These are phyloP conservation scores for Nicotiana paniculata DNA, from an alignment of 257 asterid species.

Conservation along the genomic window DNA sequence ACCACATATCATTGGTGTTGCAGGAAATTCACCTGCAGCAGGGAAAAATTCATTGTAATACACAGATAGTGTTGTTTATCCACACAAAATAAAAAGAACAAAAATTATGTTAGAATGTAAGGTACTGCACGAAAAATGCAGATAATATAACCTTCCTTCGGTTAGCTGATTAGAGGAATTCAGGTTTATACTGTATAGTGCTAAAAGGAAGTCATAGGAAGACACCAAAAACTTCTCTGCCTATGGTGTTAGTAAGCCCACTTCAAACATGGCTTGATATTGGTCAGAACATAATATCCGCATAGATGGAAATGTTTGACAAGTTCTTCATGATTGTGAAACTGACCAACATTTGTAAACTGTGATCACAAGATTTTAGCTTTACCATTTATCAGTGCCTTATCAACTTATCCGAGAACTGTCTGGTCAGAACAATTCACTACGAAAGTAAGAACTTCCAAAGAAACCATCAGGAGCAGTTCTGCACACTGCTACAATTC, in stretches of 20 bases:
- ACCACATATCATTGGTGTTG: not conserved
- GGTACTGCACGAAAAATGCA: not conserved
- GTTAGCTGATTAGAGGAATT: not conserved
- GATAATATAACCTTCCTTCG: not conserved
- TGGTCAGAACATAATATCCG: not conserved
- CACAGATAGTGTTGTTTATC: not conserved
- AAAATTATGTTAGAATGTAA: not conserved
- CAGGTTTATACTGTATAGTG: not conserved
- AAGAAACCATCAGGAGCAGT: not conserved
- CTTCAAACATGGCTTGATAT: not conserved
- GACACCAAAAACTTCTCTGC: not conserved
- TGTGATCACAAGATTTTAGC: not conserved
- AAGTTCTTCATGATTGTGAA: not conserved
- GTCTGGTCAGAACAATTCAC: not conserved
- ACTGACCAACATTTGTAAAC: not conserved
- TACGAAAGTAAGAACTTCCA: not conserved
- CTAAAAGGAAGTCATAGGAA: not conserved
- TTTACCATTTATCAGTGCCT: not conserved
- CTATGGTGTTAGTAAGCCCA: not conserved
- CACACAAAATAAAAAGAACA: not conserved
- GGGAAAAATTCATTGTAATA: not conserved
- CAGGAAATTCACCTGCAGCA: not conserved
- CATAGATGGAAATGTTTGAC: not conserved
- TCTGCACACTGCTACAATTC: not conserved
- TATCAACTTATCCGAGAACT: not conserved